A percentile compares a stretch with the other conserved stretches of the same genome.
Evolutionary conservation across 257 asterid genomes (phyloP).

Genomic region (Cordia subcordata): DNA sequence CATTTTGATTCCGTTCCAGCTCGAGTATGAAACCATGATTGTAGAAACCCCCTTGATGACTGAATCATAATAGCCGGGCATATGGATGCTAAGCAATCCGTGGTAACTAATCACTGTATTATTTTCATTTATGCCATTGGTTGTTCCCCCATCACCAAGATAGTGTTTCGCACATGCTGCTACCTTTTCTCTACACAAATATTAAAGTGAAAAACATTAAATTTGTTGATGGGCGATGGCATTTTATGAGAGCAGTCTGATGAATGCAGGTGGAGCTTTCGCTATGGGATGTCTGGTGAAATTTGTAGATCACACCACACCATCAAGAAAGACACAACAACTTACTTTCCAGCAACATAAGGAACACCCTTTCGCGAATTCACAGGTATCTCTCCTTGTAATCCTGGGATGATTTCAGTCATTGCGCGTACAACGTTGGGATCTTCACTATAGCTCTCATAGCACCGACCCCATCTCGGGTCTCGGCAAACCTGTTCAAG

Average conservation of each 20-base stretch:
- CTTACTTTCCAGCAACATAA: not conserved
- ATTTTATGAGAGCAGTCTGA: no score
- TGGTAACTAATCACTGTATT: not conserved
- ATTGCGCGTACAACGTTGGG: not conserved
- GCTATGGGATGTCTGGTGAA: no score
- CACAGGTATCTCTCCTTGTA: not conserved
- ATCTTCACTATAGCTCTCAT: not conserved
- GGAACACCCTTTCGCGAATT: not conserved
- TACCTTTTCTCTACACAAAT: not conserved
- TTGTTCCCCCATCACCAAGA: not conserved
- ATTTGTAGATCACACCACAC: no score
- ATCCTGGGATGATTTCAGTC: not conserved
- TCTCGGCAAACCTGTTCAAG: not conserved
- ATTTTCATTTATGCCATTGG: not conserved
- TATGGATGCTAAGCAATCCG: not conserved
- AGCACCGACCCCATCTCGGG: not conserved
- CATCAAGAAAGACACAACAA: no score
- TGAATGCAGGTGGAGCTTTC: no score
- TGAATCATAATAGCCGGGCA: not conserved
- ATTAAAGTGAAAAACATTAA: no score
- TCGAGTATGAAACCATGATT: not conserved
- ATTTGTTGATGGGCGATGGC: no score
- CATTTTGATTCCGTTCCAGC: not conserved
- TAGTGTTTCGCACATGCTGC: not conserved
- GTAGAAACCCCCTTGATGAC: not conserved